Evolutionary conservation across 2,329 filamentous ascomycete genomes (phyloP), one percentile per base, ranked within the genome.

Genomic region (Aspergillus pseudoviridinutans): DNA sequence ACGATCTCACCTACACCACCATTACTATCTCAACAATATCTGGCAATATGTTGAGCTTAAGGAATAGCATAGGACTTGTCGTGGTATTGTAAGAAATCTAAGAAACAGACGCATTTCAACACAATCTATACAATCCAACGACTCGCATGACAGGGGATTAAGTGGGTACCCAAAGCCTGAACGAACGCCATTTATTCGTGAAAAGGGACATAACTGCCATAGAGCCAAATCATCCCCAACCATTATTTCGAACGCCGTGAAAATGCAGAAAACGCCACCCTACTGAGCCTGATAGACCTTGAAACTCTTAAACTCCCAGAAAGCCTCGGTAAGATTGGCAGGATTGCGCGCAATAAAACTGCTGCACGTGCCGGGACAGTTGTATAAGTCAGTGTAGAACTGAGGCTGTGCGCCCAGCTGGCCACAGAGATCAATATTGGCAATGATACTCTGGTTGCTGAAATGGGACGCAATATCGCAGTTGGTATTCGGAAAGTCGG

Each of bases 381-480:
- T 44, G 49, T 75, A 71, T 55, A 71, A 58, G 12, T 68, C 54
- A 3, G 66, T 66, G 57, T 76, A 77, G 50, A 68, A 69, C 53
- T 66, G 64, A 4, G 58, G 51, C 42, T 66, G 60, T 1, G 68
- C 80, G 3, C 81, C 82, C 62, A 83, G 76, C 44, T 81, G 70
- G 0, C 86, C 87, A 61, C 86, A 89, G 7, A 89, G 72, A 68
- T 86, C 83, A 60, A 88, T 87, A 64, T 89, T 87, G 46, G 80
- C 80, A 61, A 88, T 80, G 63, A 89, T 88, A 62, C 83, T 86
- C 68, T 87, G 81, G 65, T 88, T 89, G 54, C 72, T 77, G 69
- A 89, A 88, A 65, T 87, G 84, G 3, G 73, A 76, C 5, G 71
- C 69, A 51, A 88, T 83, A 58, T 85, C 74, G 72, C 86, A 89